Evolutionary conservation across 225 moss, liverwort and hornwort species (phyloP).

Genomic region (Bryoerythrophyllum caledonicum): DNA sequence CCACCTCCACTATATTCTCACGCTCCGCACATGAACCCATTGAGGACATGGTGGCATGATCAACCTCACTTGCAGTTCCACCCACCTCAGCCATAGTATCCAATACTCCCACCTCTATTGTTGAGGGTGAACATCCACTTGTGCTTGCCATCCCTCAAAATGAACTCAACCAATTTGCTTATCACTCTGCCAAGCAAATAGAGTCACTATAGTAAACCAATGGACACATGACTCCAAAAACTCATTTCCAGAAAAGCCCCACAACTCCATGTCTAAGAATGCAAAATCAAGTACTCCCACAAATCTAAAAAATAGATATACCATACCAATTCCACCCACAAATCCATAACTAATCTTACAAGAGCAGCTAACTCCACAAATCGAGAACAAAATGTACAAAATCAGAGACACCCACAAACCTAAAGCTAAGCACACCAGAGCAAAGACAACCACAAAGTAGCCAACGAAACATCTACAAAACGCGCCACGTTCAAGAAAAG

Average conservation of each 20-base stretch:
- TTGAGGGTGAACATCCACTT: neutral
- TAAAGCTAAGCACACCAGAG: too few relatives aligned
- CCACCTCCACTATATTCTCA: neutral
- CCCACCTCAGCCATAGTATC: neutral
- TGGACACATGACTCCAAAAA: neutral
- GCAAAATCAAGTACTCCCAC: too few relatives aligned
- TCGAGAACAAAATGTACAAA: neutral
- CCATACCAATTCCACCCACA: too few relatives aligned
- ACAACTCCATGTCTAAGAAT: too few relatives aligned
- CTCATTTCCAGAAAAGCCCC: neutral
- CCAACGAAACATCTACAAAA: too few relatives aligned
- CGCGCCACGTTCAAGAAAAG: too few relatives aligned
- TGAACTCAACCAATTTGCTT: neutral
- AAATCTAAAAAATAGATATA: too few relatives aligned
- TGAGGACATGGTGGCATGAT: neutral
- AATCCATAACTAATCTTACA: too few relatives aligned
- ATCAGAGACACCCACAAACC: neutral
- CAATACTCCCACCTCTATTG: neutral
- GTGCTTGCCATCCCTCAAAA: neutral
- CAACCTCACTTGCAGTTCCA: neutral
- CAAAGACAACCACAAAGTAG: too few relatives aligned
- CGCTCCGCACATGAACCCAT: fast-evolving
- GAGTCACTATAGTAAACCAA: too few relatives aligned
- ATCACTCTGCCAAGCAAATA: neutral
- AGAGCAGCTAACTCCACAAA: too few relatives aligned